These are phyloP conservation scores for Escallonia rubra DNA, from an alignment of 129 eudicot genomes.

Conservation along the genomic window DNA sequence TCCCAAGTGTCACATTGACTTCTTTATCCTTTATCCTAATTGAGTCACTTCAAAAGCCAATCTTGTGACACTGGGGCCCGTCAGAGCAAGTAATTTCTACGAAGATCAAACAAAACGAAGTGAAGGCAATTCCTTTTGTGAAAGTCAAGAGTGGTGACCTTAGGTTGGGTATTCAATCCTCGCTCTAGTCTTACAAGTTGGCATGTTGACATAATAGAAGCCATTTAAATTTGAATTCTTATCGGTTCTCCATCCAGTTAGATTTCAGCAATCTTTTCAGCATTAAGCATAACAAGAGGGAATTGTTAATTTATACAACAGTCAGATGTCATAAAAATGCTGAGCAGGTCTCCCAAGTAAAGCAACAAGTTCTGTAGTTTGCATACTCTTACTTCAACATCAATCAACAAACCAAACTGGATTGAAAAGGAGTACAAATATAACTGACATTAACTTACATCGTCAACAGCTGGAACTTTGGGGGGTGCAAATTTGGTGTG, in stretches of 20 bases:
- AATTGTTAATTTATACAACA: background rate
- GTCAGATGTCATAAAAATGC: background rate
- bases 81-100: too few species aligned
- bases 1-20: too few species aligned
- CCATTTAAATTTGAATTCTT: too few species aligned
- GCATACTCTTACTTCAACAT: background rate
- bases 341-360: background rate
- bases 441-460: constrained; percentile 40
- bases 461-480: constrained; percentile 77
- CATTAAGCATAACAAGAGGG: background rate
- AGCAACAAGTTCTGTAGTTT: background rate
- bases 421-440: background rate
- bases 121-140: too few species aligned
- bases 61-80: too few species aligned
- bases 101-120: too few species aligned
- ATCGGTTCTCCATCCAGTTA: background rate
- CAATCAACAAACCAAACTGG: background rate
- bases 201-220: background rate
- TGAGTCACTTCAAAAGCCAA: too few species aligned
- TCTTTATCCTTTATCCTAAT: too few species aligned
- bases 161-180: background rate
- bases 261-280: background rate
- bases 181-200: background rate
- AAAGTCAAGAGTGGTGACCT: background rate
- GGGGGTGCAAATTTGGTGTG: constrained; percentile 98